Evolutionary conservation across 2,329 filamentous ascomycete species (phyloP).

Genomic region (Diaporthe vaccinii): DNA sequence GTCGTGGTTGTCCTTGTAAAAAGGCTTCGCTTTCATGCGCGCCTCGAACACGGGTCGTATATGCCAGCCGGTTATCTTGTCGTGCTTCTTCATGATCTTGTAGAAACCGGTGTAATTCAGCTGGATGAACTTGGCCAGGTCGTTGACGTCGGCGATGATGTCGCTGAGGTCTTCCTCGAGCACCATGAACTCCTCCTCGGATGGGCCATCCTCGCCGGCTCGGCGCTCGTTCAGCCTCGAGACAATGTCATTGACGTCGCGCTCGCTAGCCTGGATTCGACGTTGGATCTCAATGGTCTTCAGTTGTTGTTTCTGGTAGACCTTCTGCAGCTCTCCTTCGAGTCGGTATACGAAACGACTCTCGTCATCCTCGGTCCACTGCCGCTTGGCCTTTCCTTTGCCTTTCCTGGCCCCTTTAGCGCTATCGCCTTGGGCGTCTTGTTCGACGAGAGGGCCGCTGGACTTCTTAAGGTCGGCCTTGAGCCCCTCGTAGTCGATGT

Average conservation of each 20-base stretch:
- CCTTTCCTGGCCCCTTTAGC: conserved; percentile 49
- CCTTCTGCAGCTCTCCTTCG: conserved; percentile 95
- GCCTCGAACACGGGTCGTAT: conserved; percentile 96
- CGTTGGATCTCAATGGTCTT: conserved; percentile 97
- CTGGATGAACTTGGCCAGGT: conserved; percentile 97
- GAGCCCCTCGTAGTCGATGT: conserved; percentile 96
- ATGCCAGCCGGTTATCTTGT: conserved; percentile 96
- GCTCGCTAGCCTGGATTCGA: conserved; percentile 88
- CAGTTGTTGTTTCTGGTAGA: conserved; percentile 96
- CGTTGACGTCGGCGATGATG: conserved; percentile 98
- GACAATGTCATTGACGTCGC: conserved; percentile 91
- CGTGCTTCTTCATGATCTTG: conserved; percentile 99
- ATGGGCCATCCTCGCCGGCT: conserved; percentile 70
- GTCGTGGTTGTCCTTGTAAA: conserved; percentile 99
- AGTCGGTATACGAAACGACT: conserved; percentile 87
- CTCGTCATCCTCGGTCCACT: conserved; percentile 95
- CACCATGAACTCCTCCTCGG: conserved; percentile 93
- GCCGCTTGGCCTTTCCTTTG: conserved; percentile 64
- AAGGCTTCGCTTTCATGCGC: conserved; percentile 93
- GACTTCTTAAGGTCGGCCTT: conserved; percentile 87
- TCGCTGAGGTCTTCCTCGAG: conserved; percentile 96
- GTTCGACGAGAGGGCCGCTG: conserved; percentile 60
- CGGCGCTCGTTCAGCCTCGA: conserved; percentile 76
- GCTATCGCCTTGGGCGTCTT: conserved; percentile 56
- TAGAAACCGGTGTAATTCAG: conserved; percentile 99